phyloP scores from a whole-genome alignment of 2,329 filamentous ascomycete genomes.

The Plenodomus lindquistii region DNA sequence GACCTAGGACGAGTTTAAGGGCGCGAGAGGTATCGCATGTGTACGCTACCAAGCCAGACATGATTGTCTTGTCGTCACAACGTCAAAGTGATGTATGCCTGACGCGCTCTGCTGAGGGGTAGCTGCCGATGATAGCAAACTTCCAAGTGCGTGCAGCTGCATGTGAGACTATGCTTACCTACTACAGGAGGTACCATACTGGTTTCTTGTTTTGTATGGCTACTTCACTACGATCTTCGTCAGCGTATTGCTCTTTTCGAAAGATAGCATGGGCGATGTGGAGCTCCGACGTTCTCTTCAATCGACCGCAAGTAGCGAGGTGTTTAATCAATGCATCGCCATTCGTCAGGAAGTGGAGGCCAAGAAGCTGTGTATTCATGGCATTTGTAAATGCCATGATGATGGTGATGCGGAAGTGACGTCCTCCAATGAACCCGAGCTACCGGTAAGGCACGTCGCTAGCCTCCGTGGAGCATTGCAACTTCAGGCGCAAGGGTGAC shows the following conservation, averaged over 20 bases:
- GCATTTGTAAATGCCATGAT: conserved; percentile 2
- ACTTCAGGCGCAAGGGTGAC: no score
- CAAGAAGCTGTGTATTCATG: not conserved
- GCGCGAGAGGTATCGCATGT: not conserved
- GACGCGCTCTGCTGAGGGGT: conserved; percentile 12
- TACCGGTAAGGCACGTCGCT: not conserved
- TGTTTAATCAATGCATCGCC: not conserved
- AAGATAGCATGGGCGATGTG: not conserved
- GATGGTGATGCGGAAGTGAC: conserved; percentile 12
- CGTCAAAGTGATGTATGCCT: conserved; percentile 26
- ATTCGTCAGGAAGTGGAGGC: not conserved
- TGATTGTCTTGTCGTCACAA: not conserved
- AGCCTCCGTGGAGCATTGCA: not conserved
- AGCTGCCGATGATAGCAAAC: no score
- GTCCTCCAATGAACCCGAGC: conserved; percentile 3
- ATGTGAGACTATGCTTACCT: no score
- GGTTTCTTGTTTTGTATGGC: no score
- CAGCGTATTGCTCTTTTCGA: not conserved
- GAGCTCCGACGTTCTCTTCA: not conserved
- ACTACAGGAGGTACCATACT: no score
- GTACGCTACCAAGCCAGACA: not conserved
- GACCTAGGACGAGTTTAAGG: conserved; percentile 9
- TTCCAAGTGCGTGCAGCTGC: no score
- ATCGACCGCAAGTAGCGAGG: not conserved
- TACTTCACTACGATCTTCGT: no score